phyloP scores from a whole-genome alignment of 23 red algal species.

The Gracilaria caudata region DNA sequence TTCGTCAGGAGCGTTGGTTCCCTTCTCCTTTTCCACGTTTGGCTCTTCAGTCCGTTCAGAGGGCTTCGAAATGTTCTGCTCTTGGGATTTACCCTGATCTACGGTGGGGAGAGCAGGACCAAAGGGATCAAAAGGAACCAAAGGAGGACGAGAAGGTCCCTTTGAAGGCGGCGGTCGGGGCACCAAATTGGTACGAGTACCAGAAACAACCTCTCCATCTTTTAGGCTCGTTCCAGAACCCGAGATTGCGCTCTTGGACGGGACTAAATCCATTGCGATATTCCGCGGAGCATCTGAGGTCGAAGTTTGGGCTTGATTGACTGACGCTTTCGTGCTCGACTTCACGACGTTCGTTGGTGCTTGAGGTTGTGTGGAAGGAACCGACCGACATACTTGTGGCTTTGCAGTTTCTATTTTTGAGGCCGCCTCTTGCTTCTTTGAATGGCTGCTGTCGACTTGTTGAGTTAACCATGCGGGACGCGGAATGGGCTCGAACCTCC shows the following conservation, averaged over 20 bases:
- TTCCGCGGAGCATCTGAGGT: not conserved
- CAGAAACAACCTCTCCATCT: not conserved
- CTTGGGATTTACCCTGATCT: not conserved
- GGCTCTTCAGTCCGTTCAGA: not conserved
- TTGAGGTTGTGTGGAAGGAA: not conserved
- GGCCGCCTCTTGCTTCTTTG: not conserved
- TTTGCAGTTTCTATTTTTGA: not conserved
- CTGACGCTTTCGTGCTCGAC: not conserved
- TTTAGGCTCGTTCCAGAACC: not conserved
- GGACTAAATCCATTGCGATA: not conserved
- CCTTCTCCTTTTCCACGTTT: not conserved
- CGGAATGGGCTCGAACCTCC: not conserved
- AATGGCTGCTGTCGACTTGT: not conserved
- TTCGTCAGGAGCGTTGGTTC: not conserved
- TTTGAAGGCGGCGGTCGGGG: not conserved
- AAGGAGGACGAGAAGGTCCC: not conserved
- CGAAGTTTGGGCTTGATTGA: not conserved
- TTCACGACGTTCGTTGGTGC: not conserved
- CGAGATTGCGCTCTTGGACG: not conserved
- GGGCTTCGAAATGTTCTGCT: not conserved
- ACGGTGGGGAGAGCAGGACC: not conserved
- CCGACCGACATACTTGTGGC: too few relatives aligned
- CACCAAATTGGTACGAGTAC: not conserved
- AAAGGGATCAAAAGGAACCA: constrained; percentile 12
- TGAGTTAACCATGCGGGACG: not conserved